These are phyloP conservation scores for Aspergillus ostianus DNA, from an alignment of 495 filamentous ascomycete species.

Conservation along the genomic window DNA sequence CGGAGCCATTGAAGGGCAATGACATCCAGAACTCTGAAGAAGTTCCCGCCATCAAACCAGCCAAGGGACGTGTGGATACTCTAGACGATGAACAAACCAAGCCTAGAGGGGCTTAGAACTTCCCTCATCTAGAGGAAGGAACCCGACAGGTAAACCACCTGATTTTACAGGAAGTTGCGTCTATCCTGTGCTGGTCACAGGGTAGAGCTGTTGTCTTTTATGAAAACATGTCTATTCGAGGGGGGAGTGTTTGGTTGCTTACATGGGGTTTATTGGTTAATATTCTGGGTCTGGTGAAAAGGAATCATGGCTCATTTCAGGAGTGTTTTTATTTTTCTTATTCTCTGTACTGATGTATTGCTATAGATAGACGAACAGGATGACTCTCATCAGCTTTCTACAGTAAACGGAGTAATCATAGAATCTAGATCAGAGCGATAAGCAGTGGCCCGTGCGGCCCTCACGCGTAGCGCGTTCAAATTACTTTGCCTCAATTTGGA, in stretches of 20 bases:
- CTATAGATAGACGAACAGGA: not conserved
- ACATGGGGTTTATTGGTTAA: constrained; percentile 1
- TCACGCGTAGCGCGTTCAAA: constrained; percentile 17
- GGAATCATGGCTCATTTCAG: not conserved
- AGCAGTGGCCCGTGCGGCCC: constrained; percentile 35
- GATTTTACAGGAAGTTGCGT: not conserved
- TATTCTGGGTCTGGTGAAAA: not conserved
- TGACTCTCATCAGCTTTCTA: not conserved
- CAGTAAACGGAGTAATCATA: not conserved
- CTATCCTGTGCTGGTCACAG: constrained; percentile 23
- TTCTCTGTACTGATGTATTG: constrained; percentile 2
- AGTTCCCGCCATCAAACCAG: constrained; percentile 9
- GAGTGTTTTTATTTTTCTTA: not conserved
- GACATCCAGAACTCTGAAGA: constrained; percentile 4
- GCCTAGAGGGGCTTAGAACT: not conserved
- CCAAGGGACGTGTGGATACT: not conserved
- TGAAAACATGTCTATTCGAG: not conserved
- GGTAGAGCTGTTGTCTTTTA: constrained; percentile 7
- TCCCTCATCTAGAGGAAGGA: not conserved
- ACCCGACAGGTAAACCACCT: not conserved
- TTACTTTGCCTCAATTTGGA: constrained; percentile 10
- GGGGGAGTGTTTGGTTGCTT: constrained; percentile 1
- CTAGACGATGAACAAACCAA: constrained; percentile 1
- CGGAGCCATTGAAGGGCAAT: constrained; percentile 10
- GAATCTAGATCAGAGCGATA: constrained; percentile 18